Evolutionary conservation across 148 eudicot genomes (phyloP).

Genomic region (Rhododendron vialii): DNA sequence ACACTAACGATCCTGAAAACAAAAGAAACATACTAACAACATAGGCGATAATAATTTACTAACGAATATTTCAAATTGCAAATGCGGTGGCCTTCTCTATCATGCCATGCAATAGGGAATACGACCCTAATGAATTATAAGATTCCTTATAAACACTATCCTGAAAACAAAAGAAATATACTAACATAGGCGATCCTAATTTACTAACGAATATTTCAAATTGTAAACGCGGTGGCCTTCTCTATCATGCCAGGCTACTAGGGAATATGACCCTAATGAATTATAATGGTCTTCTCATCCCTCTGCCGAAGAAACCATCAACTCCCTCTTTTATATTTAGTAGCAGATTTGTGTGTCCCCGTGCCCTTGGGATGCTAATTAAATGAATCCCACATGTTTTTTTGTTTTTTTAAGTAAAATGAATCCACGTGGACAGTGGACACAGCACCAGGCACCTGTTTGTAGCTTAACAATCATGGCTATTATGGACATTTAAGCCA

Average conservation of each 20-base stretch:
- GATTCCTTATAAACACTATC: background rate
- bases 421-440: background rate
- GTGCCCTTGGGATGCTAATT: background rate
- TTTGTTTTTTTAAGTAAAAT: too few relatives aligned
- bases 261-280: background rate
- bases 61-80: background rate
- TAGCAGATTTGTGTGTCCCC: background rate
- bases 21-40: background rate
- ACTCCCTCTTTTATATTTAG: background rate
- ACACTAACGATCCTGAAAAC: background rate
- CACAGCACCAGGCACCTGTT: background rate
- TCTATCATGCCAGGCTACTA: background rate
- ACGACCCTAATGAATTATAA: background rate
- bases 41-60: background rate
- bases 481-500: background rate
- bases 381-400: background rate
- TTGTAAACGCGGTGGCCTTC: background rate
- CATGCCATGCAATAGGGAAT: background rate
- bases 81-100: background rate
- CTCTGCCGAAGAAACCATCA: background rate
- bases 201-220: background rate
- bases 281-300: background rate
- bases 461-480: background rate
- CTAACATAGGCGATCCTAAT: background rate
- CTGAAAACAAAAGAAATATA: background rate